Percentiles rank a stretch among this genome's conserved stretches.
Evolutionary conservation across 345 rosid genomes (phyloP).

Genomic region (Orychophragmus violaceus): DNA sequence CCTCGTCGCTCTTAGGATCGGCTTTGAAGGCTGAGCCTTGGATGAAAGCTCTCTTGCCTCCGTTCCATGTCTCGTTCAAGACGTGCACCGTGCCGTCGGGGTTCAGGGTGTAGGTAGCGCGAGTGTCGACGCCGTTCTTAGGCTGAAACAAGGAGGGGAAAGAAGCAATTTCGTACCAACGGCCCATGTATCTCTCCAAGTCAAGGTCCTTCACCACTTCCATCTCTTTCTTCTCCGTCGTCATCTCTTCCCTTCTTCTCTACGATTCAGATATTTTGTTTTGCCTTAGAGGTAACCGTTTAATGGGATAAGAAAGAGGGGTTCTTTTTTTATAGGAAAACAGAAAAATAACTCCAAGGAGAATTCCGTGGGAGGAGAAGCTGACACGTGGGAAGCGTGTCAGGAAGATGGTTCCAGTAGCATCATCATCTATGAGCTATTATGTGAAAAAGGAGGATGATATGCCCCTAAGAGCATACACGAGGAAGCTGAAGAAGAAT

Average conservation of each 20-base stretch:
- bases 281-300: background rate
- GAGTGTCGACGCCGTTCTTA: slow-evolving; percentile 57
- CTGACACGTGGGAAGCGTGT: slow-evolving; percentile 24
- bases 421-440: slow-evolving; percentile 7
- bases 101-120: slow-evolving; percentile 72
- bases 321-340: background rate
- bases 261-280: slow-evolving; percentile 17
- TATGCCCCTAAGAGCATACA: no score
- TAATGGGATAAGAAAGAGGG: slow-evolving; percentile 5
- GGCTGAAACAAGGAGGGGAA: slow-evolving; percentile 82
- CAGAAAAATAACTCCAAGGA: background rate
- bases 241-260: background rate
- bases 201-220: slow-evolving; percentile 68
- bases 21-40: slow-evolving; percentile 75
- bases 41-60: slow-evolving; percentile 58
- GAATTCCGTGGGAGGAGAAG: slow-evolving; percentile 23
- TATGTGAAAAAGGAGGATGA: background rate
- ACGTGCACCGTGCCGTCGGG: slow-evolving; percentile 74
- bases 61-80: slow-evolving; percentile 72
- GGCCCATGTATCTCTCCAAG: slow-evolving; percentile 69
- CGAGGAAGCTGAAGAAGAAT: no score
- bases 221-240: slow-evolving; percentile 53
- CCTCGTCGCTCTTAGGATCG: slow-evolving; percentile 70
- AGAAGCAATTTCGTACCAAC: slow-evolving; percentile 93
- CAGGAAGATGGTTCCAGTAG: slow-evolving; percentile 24